Conservation (phyloP, 1,139 yeast species). For the Debaryomyces sp. region DNA sequence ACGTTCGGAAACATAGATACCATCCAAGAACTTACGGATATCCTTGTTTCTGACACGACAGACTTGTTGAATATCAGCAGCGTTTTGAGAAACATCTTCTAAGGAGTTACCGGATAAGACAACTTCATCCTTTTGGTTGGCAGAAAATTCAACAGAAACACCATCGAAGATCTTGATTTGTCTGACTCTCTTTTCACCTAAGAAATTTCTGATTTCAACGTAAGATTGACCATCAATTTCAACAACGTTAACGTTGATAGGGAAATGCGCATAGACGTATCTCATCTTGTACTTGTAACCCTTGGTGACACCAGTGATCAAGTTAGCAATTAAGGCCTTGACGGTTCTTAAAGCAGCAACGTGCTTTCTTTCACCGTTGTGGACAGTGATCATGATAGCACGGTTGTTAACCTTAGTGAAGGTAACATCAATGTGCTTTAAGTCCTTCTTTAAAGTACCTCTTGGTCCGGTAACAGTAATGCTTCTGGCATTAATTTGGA, state of each 20-base stretch:
- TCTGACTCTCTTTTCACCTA: conserved; percentile 98
- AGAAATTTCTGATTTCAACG: conserved; percentile 98
- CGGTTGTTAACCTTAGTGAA: conserved; percentile 74
- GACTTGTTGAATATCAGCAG: conserved; percentile 98
- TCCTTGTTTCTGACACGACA: conserved; percentile 99
- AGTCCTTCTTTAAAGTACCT: conserved; percentile 89
- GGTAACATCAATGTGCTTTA: conserved; percentile 94
- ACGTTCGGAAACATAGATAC: conserved; percentile 98
- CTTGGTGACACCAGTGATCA: conserved; percentile 98
- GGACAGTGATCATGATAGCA: conserved; percentile 86
- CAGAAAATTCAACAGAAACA: conserved; percentile 80
- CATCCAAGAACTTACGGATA: conserved; percentile 99
- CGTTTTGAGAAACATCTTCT: conserved; percentile 97
- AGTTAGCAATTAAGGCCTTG: conserved; percentile 90
- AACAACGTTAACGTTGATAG: conserved; percentile 92
- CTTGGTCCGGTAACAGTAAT: conserved; percentile 97
- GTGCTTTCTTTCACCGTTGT: conserved; percentile 99
- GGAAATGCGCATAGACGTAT: conserved; percentile 99
- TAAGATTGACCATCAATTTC: conserved; percentile 73
- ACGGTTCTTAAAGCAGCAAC: conserved; percentile 99
- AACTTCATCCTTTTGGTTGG: conserved; percentile 92
- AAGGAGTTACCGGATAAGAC: conserved; percentile 93
- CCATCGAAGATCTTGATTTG: conserved; percentile 83
- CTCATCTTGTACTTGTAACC: conserved; percentile 99
- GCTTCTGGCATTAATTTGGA: conserved; percentile 88